phyloP scores from a whole-genome alignment of 768 basidiomycete species.

The Suillus brevipes region DNA sequence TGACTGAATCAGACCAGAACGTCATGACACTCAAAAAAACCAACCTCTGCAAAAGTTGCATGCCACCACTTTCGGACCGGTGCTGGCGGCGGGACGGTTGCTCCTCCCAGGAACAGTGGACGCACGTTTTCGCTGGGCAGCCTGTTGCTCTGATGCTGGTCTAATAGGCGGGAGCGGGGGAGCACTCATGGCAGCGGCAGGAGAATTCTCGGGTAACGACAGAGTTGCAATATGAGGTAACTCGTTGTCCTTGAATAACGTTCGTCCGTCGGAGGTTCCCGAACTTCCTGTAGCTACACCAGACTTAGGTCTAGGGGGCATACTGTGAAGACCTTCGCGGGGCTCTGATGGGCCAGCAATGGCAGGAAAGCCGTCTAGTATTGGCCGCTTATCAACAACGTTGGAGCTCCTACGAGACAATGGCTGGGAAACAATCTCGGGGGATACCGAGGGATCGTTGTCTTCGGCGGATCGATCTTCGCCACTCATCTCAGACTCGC shows the following conservation, averaged over 20 bases:
- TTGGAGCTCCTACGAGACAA: conserved; percentile 38
- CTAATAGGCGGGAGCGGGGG: conserved; percentile 64
- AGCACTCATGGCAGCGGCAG: conserved; percentile 58
- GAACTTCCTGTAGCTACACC: conserved; percentile 19
- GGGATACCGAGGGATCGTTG: conserved; percentile 57
- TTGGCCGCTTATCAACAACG: conserved; percentile 33
- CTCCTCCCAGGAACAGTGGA: conserved; percentile 67
- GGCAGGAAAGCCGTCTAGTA: conserved; percentile 31
- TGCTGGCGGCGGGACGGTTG: conserved; percentile 57
- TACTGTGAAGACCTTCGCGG: conserved; percentile 42
- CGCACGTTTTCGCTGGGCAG: conserved; percentile 67
- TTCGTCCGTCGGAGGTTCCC: conserved; percentile 36
- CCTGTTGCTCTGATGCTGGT: conserved; percentile 66
- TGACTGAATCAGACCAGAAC: conserved; percentile 2
- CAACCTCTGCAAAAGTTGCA: conserved; percentile 88
- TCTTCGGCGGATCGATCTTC: conserved; percentile 57
- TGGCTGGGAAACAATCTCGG: conserved; percentile 37
- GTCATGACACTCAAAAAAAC: conserved; percentile 23
- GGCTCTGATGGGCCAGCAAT: conserved; percentile 41
- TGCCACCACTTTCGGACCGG: conserved; percentile 84
- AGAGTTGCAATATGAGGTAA: conserved; percentile 74
- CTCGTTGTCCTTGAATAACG: conserved; percentile 59
- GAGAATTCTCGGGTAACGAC: conserved; percentile 56
- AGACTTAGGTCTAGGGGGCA: conserved; percentile 39
- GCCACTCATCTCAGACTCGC: conserved; percentile 61